Evolutionary conservation across 352 stramenopile species (phyloP).

Genomic region (Elongisporangium undulatum): DNA sequence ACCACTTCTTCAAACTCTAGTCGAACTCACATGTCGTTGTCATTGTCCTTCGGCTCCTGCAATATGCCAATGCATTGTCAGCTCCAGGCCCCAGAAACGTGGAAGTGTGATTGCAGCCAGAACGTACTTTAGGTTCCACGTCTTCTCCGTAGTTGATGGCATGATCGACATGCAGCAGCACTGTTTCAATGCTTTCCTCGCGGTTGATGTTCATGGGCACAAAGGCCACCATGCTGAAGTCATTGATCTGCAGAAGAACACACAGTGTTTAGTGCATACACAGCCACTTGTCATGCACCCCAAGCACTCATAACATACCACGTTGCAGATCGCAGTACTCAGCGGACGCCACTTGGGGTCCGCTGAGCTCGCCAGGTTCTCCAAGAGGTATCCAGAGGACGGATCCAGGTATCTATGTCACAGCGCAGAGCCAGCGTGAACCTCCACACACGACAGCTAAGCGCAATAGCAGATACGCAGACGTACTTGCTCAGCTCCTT

Average conservation of each 20-base stretch:
- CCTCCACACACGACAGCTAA: not conserved
- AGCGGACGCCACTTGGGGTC: slow-evolving; percentile 82
- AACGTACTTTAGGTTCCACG: slow-evolving; percentile 80
- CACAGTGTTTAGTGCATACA: slow-evolving; percentile 7
- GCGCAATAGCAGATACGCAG: not conserved
- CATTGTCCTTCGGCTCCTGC: slow-evolving; percentile 70
- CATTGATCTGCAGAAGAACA: slow-evolving; percentile 61
- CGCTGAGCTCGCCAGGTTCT: slow-evolving; percentile 76
- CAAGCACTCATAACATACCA: slow-evolving; percentile 37
- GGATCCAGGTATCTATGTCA: slow-evolving; percentile 65
- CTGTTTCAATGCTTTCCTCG: slow-evolving; percentile 96
- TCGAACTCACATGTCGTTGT: slow-evolving; percentile 28
- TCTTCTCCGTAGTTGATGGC: slow-evolving; percentile 97
- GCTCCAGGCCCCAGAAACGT: not conserved
- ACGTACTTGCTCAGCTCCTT: slow-evolving; percentile 85
- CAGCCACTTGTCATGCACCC: slow-evolving; percentile 1
- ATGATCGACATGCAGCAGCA: slow-evolving; percentile 94
- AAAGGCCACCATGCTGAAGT: slow-evolving; percentile 98
- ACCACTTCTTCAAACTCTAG: too few species aligned
- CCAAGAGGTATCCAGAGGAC: slow-evolving; percentile 77
- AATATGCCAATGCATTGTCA: slow-evolving; percentile 5
- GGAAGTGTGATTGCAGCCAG: not conserved
- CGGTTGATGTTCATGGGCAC: slow-evolving; percentile 96
- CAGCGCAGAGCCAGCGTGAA: slow-evolving; percentile 5
- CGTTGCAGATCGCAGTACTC: slow-evolving; percentile 81